Percentiles rank a stretch among this genome's conserved stretches.
phyloP scores from a whole-genome alignment of 345 rosid genomes.

The Linum usitatissimum region DNA sequence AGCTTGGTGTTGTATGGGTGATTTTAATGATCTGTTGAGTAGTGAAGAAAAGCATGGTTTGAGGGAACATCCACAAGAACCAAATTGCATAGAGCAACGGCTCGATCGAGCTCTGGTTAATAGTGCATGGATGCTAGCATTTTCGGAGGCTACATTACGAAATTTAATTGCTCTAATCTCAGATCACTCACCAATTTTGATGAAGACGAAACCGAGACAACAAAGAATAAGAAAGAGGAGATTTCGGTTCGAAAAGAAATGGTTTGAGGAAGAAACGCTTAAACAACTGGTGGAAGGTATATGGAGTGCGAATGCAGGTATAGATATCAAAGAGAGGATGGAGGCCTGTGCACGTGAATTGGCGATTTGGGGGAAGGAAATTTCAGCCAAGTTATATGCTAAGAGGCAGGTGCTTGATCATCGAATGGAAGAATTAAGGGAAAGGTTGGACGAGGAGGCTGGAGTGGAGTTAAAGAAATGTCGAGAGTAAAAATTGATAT shows the following conservation, averaged over 20 bases:
- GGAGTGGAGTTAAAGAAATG: too few species aligned
- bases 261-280: neutral
- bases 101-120: neutral
- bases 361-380: too few species aligned
- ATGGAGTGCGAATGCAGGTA: neutral
- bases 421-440: too few species aligned
- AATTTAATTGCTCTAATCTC: neutral
- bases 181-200: neutral
- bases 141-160: neutral
- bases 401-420: too few species aligned
- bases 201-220: neutral
- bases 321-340: neutral
- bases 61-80: neutral
- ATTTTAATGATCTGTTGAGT: neutral
- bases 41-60: neutral
- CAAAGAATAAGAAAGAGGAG: neutral
- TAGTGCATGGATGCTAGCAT: neutral
- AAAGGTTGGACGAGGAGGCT: too few species aligned
- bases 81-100: too few species aligned
- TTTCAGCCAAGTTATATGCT: too few species aligned
- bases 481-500: too few species aligned
- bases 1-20: neutral
- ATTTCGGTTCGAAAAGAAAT: neutral
- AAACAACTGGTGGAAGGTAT: neutral
- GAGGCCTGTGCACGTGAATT: neutral